phyloP scores from a whole-genome alignment of 441 rosid species.

The Breynia disticha region DNA sequence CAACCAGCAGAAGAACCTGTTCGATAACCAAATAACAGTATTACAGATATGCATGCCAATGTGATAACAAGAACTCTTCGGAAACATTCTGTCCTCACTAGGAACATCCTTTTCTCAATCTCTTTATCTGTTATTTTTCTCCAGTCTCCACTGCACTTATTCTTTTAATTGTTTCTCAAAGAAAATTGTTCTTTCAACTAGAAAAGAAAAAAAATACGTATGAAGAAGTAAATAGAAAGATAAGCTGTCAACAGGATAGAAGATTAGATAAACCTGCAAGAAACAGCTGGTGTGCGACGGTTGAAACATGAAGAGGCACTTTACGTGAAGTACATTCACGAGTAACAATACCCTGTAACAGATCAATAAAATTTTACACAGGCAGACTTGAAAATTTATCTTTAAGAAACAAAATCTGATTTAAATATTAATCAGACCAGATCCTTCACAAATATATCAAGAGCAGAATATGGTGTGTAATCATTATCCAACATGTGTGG shows the following conservation, averaged over 20 bases:
- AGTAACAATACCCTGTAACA: conserved; percentile 73
- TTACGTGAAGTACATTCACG: conserved; percentile 67
- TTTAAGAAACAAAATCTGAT: conserved; percentile 1
- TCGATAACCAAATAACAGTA: conserved; percentile 8
- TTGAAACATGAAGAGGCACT: conserved; percentile 81
- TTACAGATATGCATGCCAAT: background rate
- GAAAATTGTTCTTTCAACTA: too few relatives aligned
- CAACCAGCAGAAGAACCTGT: conserved; percentile 97
- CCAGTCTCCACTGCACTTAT: too few relatives aligned
- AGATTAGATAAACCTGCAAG: conserved; percentile 44
- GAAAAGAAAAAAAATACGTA: too few relatives aligned
- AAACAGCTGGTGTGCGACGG: conserved; percentile 77
- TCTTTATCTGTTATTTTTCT: too few relatives aligned
- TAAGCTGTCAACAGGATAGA: background rate
- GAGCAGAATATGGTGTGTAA: conserved; percentile 91
- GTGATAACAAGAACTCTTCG: background rate
- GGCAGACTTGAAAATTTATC: background rate
- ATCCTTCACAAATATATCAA: conserved; percentile 97
- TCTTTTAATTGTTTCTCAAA: background rate
- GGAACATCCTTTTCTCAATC: background rate
- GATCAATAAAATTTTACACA: conserved; percentile 11
- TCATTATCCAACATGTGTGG: conserved; percentile 96
- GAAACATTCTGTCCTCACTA: background rate
- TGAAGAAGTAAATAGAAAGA: background rate
- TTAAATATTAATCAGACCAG: conserved; percentile 44